Base-by-base conservation (phyloP, 2,329 filamentous ascomycete genomes). In the Aquanectria penicillioides region DNA sequence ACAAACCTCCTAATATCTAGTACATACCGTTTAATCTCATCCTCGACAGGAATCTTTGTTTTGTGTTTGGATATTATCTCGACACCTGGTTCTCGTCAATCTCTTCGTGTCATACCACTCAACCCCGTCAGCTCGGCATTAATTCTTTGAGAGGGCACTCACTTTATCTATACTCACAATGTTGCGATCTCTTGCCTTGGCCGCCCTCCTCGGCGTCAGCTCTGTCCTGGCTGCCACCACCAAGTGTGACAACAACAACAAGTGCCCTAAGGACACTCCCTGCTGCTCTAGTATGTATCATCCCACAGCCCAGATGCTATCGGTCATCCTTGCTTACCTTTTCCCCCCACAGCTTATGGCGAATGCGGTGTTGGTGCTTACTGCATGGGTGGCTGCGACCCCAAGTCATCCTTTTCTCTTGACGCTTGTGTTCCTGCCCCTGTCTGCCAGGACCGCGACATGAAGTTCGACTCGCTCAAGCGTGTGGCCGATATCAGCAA, bases 321-420 rank as follows among this genome's bases (percentile, higher is more conserved):
- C 1, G n/a, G 22, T 13, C 25, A 33, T n/a, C 15, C 11, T 22
- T 13, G 26, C 13, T 29, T 28, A 33, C 10, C 4, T 20, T 22
- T 33, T 23, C 15, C 17, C 31, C 20, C 36, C 38, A 47, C 71
- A 97, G 93, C 95, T 78, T 98, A 97, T 77, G 92, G 92, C 69
- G 84, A 94, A 77, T 98, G 95, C 72, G 95, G 94, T 80, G 88
- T 93, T 54, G 95, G 95, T 71, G 95, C 94, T 54, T 98, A 91
- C 84, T 99, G 95, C 73, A 86, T 99, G 17, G 95, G 95, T 70
- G 95, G 95, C 63, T 99, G 95, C 81, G 94, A 98, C 74, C 92
- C 93, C 26, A 86, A 88, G 73, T 89, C 89, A 79, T 98, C 94
- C 43, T 91, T 89, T 80, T 86, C 86, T 11, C 84, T 97, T 68